Base-by-base conservation (phyloP, 1,139 yeast genomes). In the Zygosaccharomyces pseudobailii region DNA sequence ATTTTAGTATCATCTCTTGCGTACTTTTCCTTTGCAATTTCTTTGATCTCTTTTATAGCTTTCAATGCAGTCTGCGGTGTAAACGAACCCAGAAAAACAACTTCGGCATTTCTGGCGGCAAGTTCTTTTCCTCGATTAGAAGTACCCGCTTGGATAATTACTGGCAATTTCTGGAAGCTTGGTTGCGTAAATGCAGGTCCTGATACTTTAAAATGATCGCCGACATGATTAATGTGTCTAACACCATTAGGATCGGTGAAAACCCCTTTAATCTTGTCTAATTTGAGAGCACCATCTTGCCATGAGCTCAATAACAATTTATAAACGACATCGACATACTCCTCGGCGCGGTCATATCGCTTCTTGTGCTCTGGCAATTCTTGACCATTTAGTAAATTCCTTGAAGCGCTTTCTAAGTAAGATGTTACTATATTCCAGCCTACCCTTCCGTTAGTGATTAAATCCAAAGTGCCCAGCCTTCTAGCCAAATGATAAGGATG, bases 141-240 rank as follows among this genome's bases (percentile, higher is more conserved):
- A 9, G 77, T 67, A 30, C 79, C 79, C 1, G 79, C 79, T 55
- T 74, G 79, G 39, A 74, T 65, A 45, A 74, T 64, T 21, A 73
- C 69, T 4, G 78, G 78, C 21, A 73, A 58, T 58, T 76, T 69
- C 51, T 72, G 76, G 10, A 71, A 71, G 9, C 75, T 68, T 20
- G 77, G 78, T 42, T 69, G 71, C 9, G 73, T 66, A 42, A 73
- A 69, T 48, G 58, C 65, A n/a, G 76, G 76, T 4, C 77, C 78
- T 17, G 75, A 75, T 9, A 73, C 76, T 13, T 58, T 69, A 55
- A 63, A 73, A 53, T 65, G 63, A 42, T 69, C 66, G 10, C 77
- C 77, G 23, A 65, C 68, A 51, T 65, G 70, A 51, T 72, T 64
- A 43, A 72, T 72, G 50, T 70, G 68, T 59, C 76, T 68, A 42